phyloP scores from a whole-genome alignment of 495 filamentous ascomycete genomes.

The Staphylotrichum longicolle region DNA sequence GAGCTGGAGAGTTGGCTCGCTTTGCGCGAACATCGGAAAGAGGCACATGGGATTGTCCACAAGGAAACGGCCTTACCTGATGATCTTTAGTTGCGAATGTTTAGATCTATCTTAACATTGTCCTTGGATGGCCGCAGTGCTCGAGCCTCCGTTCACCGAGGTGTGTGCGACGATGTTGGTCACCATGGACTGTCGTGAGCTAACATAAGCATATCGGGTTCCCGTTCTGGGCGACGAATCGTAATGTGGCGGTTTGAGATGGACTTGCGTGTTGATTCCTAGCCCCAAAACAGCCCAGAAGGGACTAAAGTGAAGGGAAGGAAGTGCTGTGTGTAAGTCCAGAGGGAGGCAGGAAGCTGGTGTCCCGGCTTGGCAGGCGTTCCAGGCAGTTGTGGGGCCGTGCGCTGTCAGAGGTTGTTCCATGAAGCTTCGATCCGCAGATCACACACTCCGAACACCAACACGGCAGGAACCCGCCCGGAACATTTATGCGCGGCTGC shows the following conservation, averaged over 20 bases:
- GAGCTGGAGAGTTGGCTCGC: background rate
- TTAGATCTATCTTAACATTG: background rate
- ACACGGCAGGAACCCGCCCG: constrained; percentile 4
- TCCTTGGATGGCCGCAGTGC: no score
- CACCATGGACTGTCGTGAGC: no score
- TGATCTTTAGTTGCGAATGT: background rate
- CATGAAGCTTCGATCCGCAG: constrained; percentile 30
- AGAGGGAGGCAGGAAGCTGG: background rate
- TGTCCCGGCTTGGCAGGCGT: constrained; percentile 10
- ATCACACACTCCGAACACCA: constrained; percentile 28
- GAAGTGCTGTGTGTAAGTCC: no score
- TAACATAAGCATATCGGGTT: no score
- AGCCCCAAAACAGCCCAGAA: no score
- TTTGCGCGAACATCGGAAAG: background rate
- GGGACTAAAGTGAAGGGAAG: background rate
- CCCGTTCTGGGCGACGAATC: no score
- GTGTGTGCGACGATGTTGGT: no score
- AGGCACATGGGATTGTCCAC: background rate
- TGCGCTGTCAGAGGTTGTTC: constrained; percentile 32
- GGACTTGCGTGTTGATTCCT: no score
- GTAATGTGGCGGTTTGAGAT: no score
- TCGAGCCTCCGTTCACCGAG: no score
- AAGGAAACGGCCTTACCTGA: background rate
- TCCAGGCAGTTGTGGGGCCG: constrained; percentile 9
- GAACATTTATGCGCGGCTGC: constrained; percentile 7